These are phyloP conservation scores for Pyrenophora teres DNA, from an alignment of 2,329 filamentous ascomycete genomes.

Conservation along the genomic window DNA sequence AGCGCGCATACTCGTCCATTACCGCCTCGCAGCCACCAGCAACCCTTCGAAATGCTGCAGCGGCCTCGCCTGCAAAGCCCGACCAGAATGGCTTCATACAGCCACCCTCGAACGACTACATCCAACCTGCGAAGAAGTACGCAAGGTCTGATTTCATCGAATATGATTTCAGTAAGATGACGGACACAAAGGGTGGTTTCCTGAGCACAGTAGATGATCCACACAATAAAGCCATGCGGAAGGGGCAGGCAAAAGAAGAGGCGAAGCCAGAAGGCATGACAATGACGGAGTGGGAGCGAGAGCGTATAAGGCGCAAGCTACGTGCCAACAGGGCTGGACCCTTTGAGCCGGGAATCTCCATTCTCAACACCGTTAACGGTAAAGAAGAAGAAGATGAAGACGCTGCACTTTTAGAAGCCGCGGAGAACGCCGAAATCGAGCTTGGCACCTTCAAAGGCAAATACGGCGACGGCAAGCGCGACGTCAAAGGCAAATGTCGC, in stretches of 20 bases:
- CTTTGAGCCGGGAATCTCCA: constrained; percentile 87
- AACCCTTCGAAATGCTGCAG: constrained; percentile 69
- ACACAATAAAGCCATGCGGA: constrained; percentile 73
- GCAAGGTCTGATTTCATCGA: constrained; percentile 81
- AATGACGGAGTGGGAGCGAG: constrained; percentile 84
- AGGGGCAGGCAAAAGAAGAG: constrained; percentile 52
- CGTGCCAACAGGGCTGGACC: constrained; percentile 76
- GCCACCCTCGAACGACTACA: constrained; percentile 53
- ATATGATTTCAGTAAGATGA: constrained; percentile 98
- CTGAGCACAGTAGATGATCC: constrained; percentile 90
- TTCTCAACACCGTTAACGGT: constrained; percentile 59
- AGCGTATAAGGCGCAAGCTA: constrained; percentile 74
- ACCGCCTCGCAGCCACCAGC: constrained; percentile 58
- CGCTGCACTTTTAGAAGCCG: constrained; percentile 29
- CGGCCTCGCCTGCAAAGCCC: constrained; percentile 48
- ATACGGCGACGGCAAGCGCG: constrained; percentile 42
- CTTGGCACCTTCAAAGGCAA: constrained; percentile 39
- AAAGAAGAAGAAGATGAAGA: constrained; percentile 39
- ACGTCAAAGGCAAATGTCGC: constrained; percentile 70
- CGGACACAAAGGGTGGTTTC: constrained; percentile 95
- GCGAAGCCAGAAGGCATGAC: constrained; percentile 87
- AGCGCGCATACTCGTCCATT: constrained; percentile 71
- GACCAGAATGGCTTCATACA: constrained; percentile 45
- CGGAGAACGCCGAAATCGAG: constrained; percentile 51
- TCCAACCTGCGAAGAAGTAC: constrained; percentile 84